phyloP scores from a whole-genome alignment of 2,329 filamentous ascomycete species.

The Plectosphaerella cucumerina region DNA sequence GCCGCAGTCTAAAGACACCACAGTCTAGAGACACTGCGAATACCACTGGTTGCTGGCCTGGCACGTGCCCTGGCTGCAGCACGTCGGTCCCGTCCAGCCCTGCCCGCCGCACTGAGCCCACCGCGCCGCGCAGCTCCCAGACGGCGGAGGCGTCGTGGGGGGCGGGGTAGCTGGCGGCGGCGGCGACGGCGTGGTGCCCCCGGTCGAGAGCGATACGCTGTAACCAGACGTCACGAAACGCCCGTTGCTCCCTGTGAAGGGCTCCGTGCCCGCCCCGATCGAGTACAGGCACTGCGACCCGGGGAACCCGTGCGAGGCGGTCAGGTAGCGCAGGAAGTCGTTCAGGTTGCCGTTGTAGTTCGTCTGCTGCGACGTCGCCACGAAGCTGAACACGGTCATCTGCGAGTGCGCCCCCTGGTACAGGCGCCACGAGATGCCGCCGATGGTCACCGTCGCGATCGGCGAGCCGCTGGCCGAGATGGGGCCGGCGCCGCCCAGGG shows the following conservation, averaged over 20 bases:
- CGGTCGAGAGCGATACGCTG: constrained; percentile 1
- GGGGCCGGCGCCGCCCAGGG: constrained; percentile 16
- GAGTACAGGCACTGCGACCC: constrained; percentile 48
- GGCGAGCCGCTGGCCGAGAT: constrained; percentile 41
- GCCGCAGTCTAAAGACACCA: too few relatives aligned
- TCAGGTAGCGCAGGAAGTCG: constrained; percentile 52
- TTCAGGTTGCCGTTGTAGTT: constrained; percentile 51
- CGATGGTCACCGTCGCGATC: constrained; percentile 50
- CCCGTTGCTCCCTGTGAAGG: constrained; percentile 43
- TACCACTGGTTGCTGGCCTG: constrained; percentile 20
- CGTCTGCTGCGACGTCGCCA: constrained; percentile 30
- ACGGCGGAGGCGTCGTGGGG: background rate
- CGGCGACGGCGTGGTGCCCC: background rate
- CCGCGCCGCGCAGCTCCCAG: constrained; percentile 6
- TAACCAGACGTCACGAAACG: constrained; percentile 16
- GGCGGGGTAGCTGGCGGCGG: background rate
- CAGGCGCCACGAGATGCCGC: constrained; percentile 47
- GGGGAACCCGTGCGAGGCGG: constrained; percentile 37
- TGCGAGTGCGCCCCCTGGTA: constrained; percentile 52
- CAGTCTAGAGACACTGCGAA: constrained; percentile 24
- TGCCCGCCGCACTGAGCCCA: constrained; percentile 18
- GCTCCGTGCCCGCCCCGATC: constrained; percentile 52
- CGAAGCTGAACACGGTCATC: constrained; percentile 55
- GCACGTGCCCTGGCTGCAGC: constrained; percentile 21
- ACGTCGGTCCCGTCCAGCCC: constrained; percentile 19